phyloP scores from a whole-genome alignment of 345 rosid species.

The Acer campestre region DNA sequence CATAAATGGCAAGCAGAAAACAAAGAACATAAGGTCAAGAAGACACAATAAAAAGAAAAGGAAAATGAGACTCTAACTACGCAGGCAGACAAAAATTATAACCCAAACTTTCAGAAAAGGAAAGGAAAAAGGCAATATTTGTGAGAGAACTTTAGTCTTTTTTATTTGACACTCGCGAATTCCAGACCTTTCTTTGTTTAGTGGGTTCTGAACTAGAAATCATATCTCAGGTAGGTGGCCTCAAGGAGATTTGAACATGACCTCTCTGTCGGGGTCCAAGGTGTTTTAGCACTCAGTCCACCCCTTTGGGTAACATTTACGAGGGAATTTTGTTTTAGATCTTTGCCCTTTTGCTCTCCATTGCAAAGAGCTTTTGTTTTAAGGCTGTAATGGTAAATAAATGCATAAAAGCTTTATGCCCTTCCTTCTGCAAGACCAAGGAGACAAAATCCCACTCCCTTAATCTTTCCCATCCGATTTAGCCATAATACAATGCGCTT shows the following conservation, averaged over 20 bases:
- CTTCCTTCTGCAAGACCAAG: not conserved
- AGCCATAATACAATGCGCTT: not conserved
- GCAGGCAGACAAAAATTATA: not conserved
- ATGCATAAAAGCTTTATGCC: not conserved
- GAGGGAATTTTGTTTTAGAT: not conserved
- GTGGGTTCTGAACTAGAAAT: not conserved
- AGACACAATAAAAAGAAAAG: not conserved
- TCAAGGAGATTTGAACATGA: not conserved
- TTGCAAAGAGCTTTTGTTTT: not conserved
- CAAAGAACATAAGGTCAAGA: not conserved
- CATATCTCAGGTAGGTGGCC: not conserved
- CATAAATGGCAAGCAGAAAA: not conserved
- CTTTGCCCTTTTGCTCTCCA: not conserved
- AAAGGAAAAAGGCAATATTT: no score
- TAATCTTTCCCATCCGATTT: not conserved
- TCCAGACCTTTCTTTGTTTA: not conserved
- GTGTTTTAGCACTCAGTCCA: not conserved
- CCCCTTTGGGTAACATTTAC: not conserved
- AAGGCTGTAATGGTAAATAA: not conserved
- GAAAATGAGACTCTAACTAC: not conserved
- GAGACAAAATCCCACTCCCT: not conserved
- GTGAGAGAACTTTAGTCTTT: not conserved
- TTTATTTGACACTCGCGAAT: not conserved
- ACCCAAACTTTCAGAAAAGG: not conserved
- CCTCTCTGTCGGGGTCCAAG: not conserved